Conservation (phyloP, 352 stramenopile genomes). For the Globisporangium cystogenes region DNA sequence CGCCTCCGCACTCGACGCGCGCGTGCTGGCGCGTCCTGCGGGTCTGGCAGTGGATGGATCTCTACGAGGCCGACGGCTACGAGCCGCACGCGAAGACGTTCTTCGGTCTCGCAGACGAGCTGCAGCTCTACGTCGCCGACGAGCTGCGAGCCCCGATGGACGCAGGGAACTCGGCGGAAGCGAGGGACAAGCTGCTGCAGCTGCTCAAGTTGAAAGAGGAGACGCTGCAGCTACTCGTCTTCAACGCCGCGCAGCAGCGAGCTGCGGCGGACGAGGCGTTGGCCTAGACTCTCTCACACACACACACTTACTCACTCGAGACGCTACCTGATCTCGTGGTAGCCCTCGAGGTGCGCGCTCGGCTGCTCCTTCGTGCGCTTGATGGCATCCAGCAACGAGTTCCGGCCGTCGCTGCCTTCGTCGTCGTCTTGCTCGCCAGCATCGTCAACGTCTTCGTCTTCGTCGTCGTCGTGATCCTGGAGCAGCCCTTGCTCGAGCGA, state of each 20-base stretch:
- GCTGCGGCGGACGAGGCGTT: too few species aligned
- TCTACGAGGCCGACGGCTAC: constrained; percentile 46
- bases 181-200: constrained; percentile 30
- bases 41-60: constrained; percentile 50
- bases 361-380: constrained; percentile 22
- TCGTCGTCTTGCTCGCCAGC: neutral
- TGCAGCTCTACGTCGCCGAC: constrained; percentile 39
- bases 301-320: neutral
- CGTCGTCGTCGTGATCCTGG: neutral
- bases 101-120: constrained; percentile 30
- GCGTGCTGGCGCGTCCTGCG: constrained; percentile 37
- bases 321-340: constrained; percentile 29
- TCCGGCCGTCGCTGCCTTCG: neutral
- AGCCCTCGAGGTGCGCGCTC: constrained; percentile 15
- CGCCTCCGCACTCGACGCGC: constrained; percentile 18
- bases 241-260: constrained; percentile 34
- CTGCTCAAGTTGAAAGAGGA: constrained; percentile 51
- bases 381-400: constrained; percentile 25
- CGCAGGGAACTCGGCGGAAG: constrained; percentile 27
- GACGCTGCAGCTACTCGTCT: constrained; percentile 53
- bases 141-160: constrained; percentile 26
- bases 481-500: constrained; percentile 17
- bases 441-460: neutral
- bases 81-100: constrained; percentile 36
- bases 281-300: neutral